These are phyloP conservation scores for Fraxinus angustifolia DNA, from an alignment of 305 asterid species.

Conservation along the genomic window DNA sequence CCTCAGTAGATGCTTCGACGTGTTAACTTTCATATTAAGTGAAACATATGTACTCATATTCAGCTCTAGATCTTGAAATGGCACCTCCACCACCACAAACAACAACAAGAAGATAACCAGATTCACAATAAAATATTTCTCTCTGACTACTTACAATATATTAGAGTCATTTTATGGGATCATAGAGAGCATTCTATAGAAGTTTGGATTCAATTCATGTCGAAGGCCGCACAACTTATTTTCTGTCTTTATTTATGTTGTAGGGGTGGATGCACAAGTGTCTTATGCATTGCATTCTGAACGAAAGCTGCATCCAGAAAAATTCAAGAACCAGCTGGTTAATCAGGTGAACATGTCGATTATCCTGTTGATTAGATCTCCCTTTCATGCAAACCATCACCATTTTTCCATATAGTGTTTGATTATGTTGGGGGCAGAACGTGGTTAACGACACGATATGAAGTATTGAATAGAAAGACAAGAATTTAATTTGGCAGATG, in stretches of 20 bases:
- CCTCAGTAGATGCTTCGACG: not conserved
- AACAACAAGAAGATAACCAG: not conserved
- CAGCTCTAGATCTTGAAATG: not conserved
- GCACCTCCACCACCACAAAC: not conserved
- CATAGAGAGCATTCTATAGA: not conserved
- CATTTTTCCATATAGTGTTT: not conserved
- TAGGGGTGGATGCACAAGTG: slow-evolving; percentile 98
- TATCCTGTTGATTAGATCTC: not conserved
- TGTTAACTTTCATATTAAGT: not conserved
- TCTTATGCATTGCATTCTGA: slow-evolving; percentile 93
- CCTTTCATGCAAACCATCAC: not conserved
- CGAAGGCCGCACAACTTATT: not conserved
- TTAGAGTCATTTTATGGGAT: not conserved
- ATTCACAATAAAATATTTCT: not conserved
- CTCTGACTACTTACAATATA: not conserved
- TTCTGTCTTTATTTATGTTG: slow-evolving; percentile 1
- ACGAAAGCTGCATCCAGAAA: slow-evolving; percentile 82
- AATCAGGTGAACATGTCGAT: slow-evolving; percentile 58
- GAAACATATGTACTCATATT: not conserved
- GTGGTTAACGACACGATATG: no score
- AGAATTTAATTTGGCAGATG: no score
- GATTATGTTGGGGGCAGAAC: no score
- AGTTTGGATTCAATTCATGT: not conserved
- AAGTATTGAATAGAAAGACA: no score
- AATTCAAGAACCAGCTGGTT: slow-evolving; percentile 77